Base-by-base conservation (phyloP, 2,329 filamentous ascomycete genomes). In the Bipolaris cookei region DNA sequence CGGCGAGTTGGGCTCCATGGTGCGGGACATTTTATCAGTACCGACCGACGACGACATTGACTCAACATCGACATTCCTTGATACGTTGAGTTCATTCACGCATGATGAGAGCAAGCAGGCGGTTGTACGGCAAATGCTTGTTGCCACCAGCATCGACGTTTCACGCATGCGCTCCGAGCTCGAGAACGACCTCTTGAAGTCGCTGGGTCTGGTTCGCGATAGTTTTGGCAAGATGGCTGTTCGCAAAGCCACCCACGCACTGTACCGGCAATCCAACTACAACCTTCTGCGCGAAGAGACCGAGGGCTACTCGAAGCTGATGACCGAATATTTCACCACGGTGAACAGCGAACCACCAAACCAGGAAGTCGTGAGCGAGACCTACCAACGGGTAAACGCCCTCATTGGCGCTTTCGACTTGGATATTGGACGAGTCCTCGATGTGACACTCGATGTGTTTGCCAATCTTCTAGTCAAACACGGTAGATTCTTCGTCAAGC, bases 241-340 rank as follows among this genome's bases (percentile, higher is more conserved):
- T 63, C 88, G 94, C 53, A 92, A 96, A 71, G 90, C 93, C 46
- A 99, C 95, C 6, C 96, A 97, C 68, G 83, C 95, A 4, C 84
- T 99, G 0, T 99, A 99, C 76, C 89, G 93, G 58, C 95, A 98
- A 77, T 92, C 94, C 13, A 98, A 97, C 76, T 98, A 97, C 81
- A 99, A 99, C 70, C 81, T 99, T 6, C 81, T 99, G 18, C 88
- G 95, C 42, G 95, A 99, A 79, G 95, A 99, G 77, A 92, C 92
- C 0, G 95, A 99, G 78, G 95, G 96, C 38, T 99, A 97, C 73
- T 93, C 95, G 0, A 99, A 99, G 76, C 86, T 99, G 44, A 88
- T 97, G 58, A 97, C 94, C 0, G 95, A 99, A 75, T 88, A 98
- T 30, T 99, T 97, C 77, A 94, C 92, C 6, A 96, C 90, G 0